These are phyloP conservation scores for Ceratorhiza oryzae-sativae DNA, from an alignment of 1,284 basidiomycete genomes.

Conservation along the genomic window DNA sequence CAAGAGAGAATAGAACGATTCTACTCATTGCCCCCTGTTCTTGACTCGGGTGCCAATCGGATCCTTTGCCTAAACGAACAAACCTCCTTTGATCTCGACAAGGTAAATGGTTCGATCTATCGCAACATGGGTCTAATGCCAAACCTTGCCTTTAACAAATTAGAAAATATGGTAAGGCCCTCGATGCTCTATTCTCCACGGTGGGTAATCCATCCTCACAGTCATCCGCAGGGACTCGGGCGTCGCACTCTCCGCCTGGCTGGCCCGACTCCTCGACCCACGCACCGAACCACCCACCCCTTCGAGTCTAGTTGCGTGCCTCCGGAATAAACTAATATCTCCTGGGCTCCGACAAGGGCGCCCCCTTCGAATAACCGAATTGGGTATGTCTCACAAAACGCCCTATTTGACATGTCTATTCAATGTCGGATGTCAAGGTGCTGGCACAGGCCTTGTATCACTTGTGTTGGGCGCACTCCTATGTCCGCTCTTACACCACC, in stretches of 20 bases:
- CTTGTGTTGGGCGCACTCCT: conserved; percentile 66
- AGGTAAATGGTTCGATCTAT: conserved; percentile 60
- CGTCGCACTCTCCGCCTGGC: conserved; percentile 42
- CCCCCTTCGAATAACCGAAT: conserved; percentile 57
- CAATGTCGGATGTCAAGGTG: conserved; percentile 58
- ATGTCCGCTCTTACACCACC: not conserved
- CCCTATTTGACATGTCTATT: not conserved
- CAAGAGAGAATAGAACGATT: conserved; percentile 74
- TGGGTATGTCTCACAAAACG: conserved; percentile 63
- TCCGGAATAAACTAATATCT: conserved; percentile 3
- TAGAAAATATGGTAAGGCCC: conserved; percentile 34
- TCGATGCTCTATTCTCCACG: not conserved
- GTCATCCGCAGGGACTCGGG: conserved; percentile 61
- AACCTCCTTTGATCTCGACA: conserved; percentile 87
- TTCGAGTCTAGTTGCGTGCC: not conserved
- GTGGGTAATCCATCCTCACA: conserved; percentile 14
- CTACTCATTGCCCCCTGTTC: conserved; percentile 54
- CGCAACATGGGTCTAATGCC: too few relatives aligned
- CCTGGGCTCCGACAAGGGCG: not conserved
- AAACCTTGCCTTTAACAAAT: not conserved
- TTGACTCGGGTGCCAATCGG: not conserved
- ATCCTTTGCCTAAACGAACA: conserved; percentile 66
- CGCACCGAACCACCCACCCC: not conserved
- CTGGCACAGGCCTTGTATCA: conserved; percentile 82
- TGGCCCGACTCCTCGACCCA: conserved; percentile 10